Base-by-base conservation (phyloP, 352 stramenopile genomes). In the Pythium vanterpoolii region DNA sequence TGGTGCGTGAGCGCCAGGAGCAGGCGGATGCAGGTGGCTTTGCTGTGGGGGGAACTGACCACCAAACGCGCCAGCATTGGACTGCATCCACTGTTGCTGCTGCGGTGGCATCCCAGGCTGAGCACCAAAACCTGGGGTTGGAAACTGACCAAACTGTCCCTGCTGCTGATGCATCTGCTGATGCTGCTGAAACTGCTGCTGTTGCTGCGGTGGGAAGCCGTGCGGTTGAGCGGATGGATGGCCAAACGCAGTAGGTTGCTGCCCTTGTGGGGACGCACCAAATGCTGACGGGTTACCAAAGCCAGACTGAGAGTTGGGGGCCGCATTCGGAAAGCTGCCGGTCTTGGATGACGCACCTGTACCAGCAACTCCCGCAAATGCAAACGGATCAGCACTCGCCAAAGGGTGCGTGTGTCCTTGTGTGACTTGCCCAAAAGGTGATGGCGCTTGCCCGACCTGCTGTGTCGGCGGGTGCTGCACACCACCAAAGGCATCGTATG, bases 371-470 rank as follows among this genome's bases (percentile, higher is more conserved):
- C 60, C 70, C 48, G 62, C 68, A 64, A 86, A 85, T 5, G 61
- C 67, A 40, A 92, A 88, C 4, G 71, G 83, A 62, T 87, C 76
- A 14, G 56, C 59, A 49, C 19, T 66, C 49, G 53, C 34, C 38
- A 38, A 31, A 33, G 50, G 26, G 16, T 54, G 46, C 4, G 21
- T 45, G 5, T 52, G 43, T 2, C 33, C 48, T 28, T 72, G 31
- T 26, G 36, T 0, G 39, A 47, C 3, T 31, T 45, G 33, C 6
- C 49, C 58, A 21, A 60, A 65, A 6, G 18, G 50, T 16, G 51
- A 56, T 27, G 19, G 40, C 3, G 24, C 31, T 8, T 64, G 50
- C 6, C 30, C 30, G 16, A 42, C 34, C 19, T 19, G 27, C 33
- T 33, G 34, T 19, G 52, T 52, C 27, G 38, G 6, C 23, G 31